A percentile compares a stretch with the other conserved stretches of the same genome.
Evolutionary conservation across 2,329 filamentous ascomycete genomes (phyloP).

Genomic region (Fusarium redolens): DNA sequence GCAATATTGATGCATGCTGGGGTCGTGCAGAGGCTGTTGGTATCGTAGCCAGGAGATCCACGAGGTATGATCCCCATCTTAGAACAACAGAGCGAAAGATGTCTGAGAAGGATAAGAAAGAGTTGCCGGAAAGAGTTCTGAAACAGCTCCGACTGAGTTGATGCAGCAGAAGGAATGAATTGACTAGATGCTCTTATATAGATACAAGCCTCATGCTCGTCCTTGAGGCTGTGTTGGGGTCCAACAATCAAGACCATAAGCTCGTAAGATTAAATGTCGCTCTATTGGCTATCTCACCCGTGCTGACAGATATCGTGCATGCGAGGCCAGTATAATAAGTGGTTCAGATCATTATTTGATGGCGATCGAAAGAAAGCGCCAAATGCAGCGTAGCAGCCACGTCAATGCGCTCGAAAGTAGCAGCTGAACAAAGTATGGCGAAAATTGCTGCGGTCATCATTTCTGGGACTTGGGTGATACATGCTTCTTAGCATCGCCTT

Average conservation of each 20-base stretch:
- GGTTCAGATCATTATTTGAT: not conserved
- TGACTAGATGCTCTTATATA: not conserved
- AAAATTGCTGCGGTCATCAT: not conserved
- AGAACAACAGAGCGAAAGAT: not conserved
- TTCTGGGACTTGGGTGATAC: not conserved
- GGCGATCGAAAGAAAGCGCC: not conserved
- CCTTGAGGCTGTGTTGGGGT: not conserved
- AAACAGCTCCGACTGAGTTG: not conserved
- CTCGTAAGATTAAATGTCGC: not conserved
- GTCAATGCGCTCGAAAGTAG: not conserved
- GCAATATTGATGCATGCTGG: not conserved
- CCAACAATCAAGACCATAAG: not conserved
- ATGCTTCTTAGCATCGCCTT: not conserved
- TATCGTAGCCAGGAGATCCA: not conserved
- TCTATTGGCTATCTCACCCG: not conserved
- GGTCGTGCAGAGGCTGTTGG: not conserved
- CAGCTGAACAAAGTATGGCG: not conserved
- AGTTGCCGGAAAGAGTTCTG: rapidly evolving
- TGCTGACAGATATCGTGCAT: not conserved
- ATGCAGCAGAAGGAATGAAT: not conserved
- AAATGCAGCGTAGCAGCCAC: not conserved
- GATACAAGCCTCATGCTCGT: rapidly evolving
- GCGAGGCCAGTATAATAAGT: not conserved
- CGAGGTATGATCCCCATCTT: not conserved
- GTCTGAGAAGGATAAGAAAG: not conserved